phyloP scores from a whole-genome alignment of 2,329 filamentous ascomycete species.

The Phaeomoniella chlamydospora region DNA sequence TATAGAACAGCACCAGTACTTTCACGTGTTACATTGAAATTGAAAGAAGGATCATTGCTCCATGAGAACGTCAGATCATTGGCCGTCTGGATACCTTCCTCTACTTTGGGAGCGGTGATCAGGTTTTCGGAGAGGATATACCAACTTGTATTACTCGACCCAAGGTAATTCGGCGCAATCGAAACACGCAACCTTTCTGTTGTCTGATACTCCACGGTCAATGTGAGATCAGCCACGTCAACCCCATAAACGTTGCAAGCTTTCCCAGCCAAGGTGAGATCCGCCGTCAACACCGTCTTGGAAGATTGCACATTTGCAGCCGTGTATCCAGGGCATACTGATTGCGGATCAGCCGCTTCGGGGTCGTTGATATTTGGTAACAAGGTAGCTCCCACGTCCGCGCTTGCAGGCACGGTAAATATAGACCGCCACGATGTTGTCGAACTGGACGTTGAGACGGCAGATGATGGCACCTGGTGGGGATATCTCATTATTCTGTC shows the following conservation, averaged over 20 bases:
- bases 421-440: slow-evolving; percentile 6
- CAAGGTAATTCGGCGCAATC: slow-evolving; percentile 52
- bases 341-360: slow-evolving; percentile 46
- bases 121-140: slow-evolving; percentile 52
- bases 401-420: slow-evolving; percentile 33
- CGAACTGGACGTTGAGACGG: background rate
- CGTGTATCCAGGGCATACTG: slow-evolving; percentile 46
- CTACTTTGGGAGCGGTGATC: slow-evolving; percentile 40
- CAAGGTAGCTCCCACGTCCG: slow-evolving; percentile 30
- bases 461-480: background rate
- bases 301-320: slow-evolving; percentile 34
- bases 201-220: slow-evolving; percentile 56
- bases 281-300: slow-evolving; percentile 34
- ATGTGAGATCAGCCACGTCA: slow-evolving; percentile 51
- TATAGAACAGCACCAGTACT: slow-evolving; percentile 54
- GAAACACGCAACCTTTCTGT: slow-evolving; percentile 53
- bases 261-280: slow-evolving; percentile 35
- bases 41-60: slow-evolving; percentile 44
- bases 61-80: slow-evolving; percentile 36
- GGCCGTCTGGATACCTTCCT: slow-evolving; percentile 19
- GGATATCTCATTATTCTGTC: no score
- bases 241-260: slow-evolving; percentile 63
- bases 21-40: slow-evolving; percentile 39
- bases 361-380: slow-evolving; percentile 53
- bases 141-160: slow-evolving; percentile 47